Evolutionary conservation across 352 stramenopile species (phyloP).

Genomic region (Globisporangium yorkense): DNA sequence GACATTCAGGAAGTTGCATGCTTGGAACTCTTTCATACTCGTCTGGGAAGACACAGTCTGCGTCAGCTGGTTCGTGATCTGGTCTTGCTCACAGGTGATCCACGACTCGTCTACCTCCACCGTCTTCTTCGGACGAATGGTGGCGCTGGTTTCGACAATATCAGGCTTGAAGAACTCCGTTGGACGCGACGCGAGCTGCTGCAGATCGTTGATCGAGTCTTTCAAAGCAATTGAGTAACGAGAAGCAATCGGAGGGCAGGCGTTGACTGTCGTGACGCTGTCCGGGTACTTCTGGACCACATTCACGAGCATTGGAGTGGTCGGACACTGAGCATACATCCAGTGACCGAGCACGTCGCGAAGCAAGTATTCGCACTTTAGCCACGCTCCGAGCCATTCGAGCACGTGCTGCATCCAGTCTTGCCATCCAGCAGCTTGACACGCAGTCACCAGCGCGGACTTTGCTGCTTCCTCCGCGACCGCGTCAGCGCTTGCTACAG

Average conservation of each 20-base stretch:
- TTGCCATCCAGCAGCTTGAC: constrained; percentile 26
- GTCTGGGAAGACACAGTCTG: constrained; percentile 22
- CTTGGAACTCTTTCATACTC: constrained; percentile 27
- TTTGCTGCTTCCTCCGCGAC: constrained; percentile 12
- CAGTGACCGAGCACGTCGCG: constrained; percentile 65
- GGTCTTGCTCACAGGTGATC: constrained; percentile 23
- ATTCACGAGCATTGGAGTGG: constrained; percentile 14
- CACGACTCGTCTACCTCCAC: constrained; percentile 34
- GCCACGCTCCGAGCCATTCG: constrained; percentile 51
- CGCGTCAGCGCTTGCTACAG: constrained; percentile 13
- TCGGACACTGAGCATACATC: constrained; percentile 50
- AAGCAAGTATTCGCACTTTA: constrained; percentile 38
- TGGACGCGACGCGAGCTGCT: constrained; percentile 37
- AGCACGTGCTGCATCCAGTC: constrained; percentile 53
- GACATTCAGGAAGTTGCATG: constrained; percentile 50
- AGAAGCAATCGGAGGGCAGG: constrained; percentile 16
- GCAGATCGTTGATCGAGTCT: constrained; percentile 29
- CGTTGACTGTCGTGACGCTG: constrained; percentile 12
- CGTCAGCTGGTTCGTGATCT: constrained; percentile 17
- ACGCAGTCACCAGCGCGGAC: constrained; percentile 19
- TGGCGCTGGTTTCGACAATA: constrained; percentile 34
- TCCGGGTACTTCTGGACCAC: constrained; percentile 13
- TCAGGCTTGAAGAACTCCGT: constrained; percentile 38
- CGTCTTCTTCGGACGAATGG: constrained; percentile 30
- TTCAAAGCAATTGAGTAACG: constrained; percentile 27